Evolutionary conservation across 2,329 filamentous ascomycete species (phyloP).

Genomic region (Verticillium longisporum): DNA sequence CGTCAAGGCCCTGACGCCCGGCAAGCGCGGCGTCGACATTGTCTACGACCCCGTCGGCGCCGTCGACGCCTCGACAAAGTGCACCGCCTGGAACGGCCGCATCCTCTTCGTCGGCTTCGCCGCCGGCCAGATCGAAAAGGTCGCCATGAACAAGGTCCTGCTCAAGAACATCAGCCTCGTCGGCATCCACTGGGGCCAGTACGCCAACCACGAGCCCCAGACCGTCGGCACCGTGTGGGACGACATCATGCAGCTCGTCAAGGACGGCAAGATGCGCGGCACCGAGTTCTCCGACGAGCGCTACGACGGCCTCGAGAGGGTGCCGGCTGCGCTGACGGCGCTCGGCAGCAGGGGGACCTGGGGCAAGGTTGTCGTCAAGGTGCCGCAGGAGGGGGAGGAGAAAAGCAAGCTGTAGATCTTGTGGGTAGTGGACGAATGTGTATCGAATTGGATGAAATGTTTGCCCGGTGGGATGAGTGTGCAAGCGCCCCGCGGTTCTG

Average conservation of each 20-base stretch:
- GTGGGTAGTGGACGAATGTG: too few species aligned
- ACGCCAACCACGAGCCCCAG: constrained; percentile 65
- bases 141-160: constrained; percentile 85
- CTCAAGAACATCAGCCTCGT: constrained; percentile 91
- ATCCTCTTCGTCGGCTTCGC: constrained; percentile 87
- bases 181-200: constrained; percentile 87
- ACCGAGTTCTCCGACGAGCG: constrained; percentile 78
- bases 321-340: constrained; percentile 69
- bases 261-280: constrained; percentile 69
- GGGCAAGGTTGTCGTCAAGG: constrained; percentile 91
- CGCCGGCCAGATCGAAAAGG: constrained; percentile 41
- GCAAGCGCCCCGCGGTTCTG: not conserved
- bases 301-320: constrained; percentile 74
- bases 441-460: too few species aligned
- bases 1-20: constrained; percentile 73
- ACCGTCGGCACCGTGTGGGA: constrained; percentile 71
- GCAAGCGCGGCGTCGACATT: constrained; percentile 72
- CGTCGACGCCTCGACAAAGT: constrained; percentile 82
- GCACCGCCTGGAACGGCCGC: constrained; percentile 86
- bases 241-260: constrained; percentile 72
- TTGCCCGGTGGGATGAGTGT: not conserved
- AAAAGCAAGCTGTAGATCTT: constrained; percentile 47
- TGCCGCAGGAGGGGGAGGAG: constrained; percentile 60
- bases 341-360: constrained; percentile 79
- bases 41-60: constrained; percentile 93